Evolutionary conservation across 78 protist species (phyloP).

Genomic region (Dictyostelium purpureum): DNA sequence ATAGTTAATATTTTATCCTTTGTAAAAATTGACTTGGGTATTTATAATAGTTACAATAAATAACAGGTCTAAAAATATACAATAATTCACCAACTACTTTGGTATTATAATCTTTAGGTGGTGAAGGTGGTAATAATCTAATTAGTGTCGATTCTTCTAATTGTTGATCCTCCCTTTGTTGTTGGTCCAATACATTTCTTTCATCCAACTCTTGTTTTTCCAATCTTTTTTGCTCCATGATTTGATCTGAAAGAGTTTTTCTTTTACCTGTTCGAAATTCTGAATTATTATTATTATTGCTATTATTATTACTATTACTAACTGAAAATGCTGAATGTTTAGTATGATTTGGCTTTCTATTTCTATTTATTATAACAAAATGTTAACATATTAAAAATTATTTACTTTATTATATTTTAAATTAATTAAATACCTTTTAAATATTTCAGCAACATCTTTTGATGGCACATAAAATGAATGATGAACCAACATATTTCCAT

Average conservation of each 20-base stretch:
- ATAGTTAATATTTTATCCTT: not conserved
- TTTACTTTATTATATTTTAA: not conserved
- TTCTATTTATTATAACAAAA: not conserved
- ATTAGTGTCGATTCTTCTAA: constrained; percentile 48
- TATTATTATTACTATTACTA: not conserved
- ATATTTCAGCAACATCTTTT: constrained; percentile 21
- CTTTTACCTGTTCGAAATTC: not conserved
- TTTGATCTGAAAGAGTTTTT: constrained; percentile 49
- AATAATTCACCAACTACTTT: constrained; percentile 57
- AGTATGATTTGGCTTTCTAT: no score
- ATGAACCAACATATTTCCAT: constrained; percentile 67
- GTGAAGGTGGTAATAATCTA: constrained; percentile 46
- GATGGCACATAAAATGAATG: constrained; percentile 72
- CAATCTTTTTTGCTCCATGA: not conserved
- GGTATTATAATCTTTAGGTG: constrained; percentile 36
- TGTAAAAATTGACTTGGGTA: not conserved
- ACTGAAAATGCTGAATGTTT: not conserved
- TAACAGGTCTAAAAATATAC: constrained; percentile 47
- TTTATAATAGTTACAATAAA: not conserved
- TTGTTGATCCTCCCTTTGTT: not conserved
- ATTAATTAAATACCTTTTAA: not conserved
- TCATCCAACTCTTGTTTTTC: not conserved
- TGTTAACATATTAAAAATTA: not conserved
- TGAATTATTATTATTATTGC: not conserved
- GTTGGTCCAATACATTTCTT: not conserved